Evolutionary conservation across 805 yeast genomes (phyloP), one percentile per base, ranked within the genome.

Genomic region (Candida corydali): DNA sequence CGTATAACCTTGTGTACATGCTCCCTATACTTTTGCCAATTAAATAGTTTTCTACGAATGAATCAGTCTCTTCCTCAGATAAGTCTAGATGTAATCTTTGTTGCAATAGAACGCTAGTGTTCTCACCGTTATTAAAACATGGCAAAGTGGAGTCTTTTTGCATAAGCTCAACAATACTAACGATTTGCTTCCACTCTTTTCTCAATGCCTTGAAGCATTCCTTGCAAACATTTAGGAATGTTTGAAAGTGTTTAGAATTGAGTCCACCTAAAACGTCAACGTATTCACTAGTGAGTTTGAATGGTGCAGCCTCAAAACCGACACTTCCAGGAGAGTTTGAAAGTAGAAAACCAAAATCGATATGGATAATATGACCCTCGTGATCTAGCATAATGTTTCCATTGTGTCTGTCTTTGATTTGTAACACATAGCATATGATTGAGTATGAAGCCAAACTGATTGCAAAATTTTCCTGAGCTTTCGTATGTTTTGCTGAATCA

Each of bases 281-380:
- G 49, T 93, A 93, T 51, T 93, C 99, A 41, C 71, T 70, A 0
- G 98, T 87, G 12, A 93, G 68, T 56, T 93, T 93, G 70, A 93
- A 93, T 1, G 98, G 97, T 1, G 98, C 96, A 1, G 96, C 94
- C 55, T 93, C 99, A 57, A 93, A 89, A 0, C 97, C 96, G 38
- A 93, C 88, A 33, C 95, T 83, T 3, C 98, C 98, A 0, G 99
- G 99, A 0, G 97, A 82, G 54, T 93, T 91, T 0, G 96, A 86
- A 3, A 91, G 68, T 55, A 91, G 61, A 57, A 87, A 91, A 0
- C 98, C 98, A 65, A 93, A 93, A 61, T 93, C 98, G 49, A 93
- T 93, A 58, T 86, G 95, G 31, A 91, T 80, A 9, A 93, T 83
- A 54, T 93, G 98, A 0, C 98, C 98, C 41, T 91, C 95, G 40